A percentile compares a stretch with the other conserved stretches of the same genome.
phyloP scores from a whole-genome alignment of 2,329 filamentous ascomycete genomes.

The Aureobasidium uvarum region DNA sequence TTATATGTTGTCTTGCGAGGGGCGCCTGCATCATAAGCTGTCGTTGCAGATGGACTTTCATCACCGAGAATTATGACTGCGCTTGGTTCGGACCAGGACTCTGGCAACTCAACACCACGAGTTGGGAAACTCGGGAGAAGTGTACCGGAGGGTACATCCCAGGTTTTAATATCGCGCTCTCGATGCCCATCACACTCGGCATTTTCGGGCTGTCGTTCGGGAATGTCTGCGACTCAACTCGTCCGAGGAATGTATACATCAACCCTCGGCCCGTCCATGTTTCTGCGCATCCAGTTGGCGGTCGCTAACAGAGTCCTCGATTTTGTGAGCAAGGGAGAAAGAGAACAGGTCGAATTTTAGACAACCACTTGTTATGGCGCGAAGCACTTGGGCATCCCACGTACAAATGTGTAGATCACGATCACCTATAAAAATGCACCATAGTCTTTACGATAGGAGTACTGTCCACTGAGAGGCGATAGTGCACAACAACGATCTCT shows the following conservation, averaged over 20 bases:
- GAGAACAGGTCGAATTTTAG: background rate
- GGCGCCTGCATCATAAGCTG: background rate
- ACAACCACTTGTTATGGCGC: background rate
- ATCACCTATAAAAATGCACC: too few relatives aligned
- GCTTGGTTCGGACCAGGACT: background rate
- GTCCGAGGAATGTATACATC: background rate
- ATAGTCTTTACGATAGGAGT: too few relatives aligned
- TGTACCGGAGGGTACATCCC: background rate
- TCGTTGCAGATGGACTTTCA: background rate
- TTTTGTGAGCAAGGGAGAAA: background rate
- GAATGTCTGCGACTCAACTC: background rate
- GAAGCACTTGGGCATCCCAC: background rate
- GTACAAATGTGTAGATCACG: too few relatives aligned
- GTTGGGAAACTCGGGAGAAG: too few relatives aligned
- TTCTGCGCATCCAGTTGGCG: background rate
- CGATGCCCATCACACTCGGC: background rate
- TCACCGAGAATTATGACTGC: background rate
- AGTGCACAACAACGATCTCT: too few relatives aligned
- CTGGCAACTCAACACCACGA: background rate
- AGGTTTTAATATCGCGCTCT: background rate
- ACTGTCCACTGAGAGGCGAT: too few relatives aligned
- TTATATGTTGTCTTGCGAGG: background rate
- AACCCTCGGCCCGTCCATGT: background rate
- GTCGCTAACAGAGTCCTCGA: background rate
- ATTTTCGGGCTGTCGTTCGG: background rate